These are phyloP conservation scores for Biscutella laevigata DNA, from an alignment of 441 rosid species.

Conservation along the genomic window DNA sequence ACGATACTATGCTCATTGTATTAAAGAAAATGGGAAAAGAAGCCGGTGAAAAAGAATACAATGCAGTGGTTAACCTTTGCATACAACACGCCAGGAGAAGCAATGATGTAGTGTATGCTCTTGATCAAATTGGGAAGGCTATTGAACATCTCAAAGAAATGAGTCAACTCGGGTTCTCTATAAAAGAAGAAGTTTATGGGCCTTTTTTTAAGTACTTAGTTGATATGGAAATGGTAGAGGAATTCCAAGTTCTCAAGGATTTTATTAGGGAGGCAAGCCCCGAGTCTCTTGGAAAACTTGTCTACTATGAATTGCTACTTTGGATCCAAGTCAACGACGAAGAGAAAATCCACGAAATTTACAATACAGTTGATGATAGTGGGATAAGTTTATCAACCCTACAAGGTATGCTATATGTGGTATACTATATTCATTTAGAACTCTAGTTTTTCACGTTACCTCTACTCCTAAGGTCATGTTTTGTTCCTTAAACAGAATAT, in stretches of 20 bases:
- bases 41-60: conserved; percentile 54
- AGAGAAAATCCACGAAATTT: conserved; percentile 51
- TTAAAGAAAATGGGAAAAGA: conserved; percentile 58
- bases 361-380: conserved; percentile 28
- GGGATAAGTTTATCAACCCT: conserved; percentile 30
- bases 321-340: conserved; percentile 38
- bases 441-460: not conserved
- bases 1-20: conserved; percentile 35
- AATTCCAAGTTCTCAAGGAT: conserved; percentile 37
- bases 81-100: conserved; percentile 41
- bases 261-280: conserved; percentile 37
- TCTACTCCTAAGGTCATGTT: not conserved
- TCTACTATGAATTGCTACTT: conserved; percentile 82
- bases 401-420: conserved; percentile 33
- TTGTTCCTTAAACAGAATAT: conserved; percentile 39
- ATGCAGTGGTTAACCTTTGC: conserved; percentile 38
- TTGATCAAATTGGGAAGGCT: conserved; percentile 38
- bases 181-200: conserved; percentile 56
- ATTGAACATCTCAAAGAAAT: conserved; percentile 33
- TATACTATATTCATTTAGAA: not conserved
- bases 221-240: conserved; percentile 56
- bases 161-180: conserved; percentile 53
- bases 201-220: conserved; percentile 51
- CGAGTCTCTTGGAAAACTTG: conserved; percentile 39
- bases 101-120: conserved; percentile 39